Base-by-base conservation (phyloP, 805 yeast genomes). In the Saccharomycopsis sp. region DNA sequence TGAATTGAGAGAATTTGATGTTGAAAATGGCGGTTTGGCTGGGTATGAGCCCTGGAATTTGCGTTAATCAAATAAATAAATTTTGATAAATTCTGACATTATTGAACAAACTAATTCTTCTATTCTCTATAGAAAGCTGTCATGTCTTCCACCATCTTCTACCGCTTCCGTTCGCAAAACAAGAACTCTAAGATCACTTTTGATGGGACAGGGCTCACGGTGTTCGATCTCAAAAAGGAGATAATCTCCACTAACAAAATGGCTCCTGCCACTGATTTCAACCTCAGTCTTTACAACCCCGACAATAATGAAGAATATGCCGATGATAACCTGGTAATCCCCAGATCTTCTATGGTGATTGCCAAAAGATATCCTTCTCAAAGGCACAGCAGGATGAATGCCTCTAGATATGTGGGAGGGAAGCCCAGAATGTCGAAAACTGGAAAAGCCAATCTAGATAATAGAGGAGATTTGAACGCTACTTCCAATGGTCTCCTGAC, bases 201-300 rank as follows among this genome's bases (percentile, higher is more conserved):
- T 55, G 98, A 92, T 58, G 99, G 98, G 17, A 89, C 98, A 0
- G 96, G 97, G 21, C 76, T 92, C 31, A 85, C 95, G 2, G 95
- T 88, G 1, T 92, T 89, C 61, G 99, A 92, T 55, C 64, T 92
- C 45, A 92, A 92, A 60, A 77, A 89, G 46, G 97, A 92, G 51
- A 86, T 92, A 38, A 81, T 92, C 32, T 59, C 70, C 15, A 84
- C 77, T 30, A 89, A 88, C 59, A 82, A 76, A 51, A 66, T 92
- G 13, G 86, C 88, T 4, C 79, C 77, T 45, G 94, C 95, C 1
- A 72, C 79, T 2, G 95, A 85, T 54, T 87, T 88, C 52, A 92
- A 85, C 55, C 62, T 92, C 30, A 61, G 72, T 34, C 53, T 92
- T 14, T 82, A 72, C 55, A 81, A 79, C 51, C 79, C 81, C 3